These are phyloP conservation scores for Dactylorhiza incarnata DNA, from an alignment of 106 monocot genomes.

Conservation along the genomic window DNA sequence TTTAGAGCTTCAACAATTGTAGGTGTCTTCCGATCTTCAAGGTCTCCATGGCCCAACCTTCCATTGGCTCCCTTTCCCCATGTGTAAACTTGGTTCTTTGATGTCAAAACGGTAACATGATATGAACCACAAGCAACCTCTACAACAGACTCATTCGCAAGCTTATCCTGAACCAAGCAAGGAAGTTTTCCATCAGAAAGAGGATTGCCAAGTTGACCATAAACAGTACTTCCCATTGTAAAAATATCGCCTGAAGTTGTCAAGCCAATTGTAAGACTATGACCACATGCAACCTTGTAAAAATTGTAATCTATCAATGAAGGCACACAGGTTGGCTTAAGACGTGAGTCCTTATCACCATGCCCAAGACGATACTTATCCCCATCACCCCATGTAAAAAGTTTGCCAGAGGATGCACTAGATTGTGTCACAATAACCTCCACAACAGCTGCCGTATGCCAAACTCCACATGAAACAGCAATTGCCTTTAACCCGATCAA, in stretches of 20 bases:
- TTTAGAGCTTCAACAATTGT: slow-evolving; percentile 87
- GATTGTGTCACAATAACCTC: slow-evolving; percentile 87
- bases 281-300: slow-evolving; percentile 80
- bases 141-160: slow-evolving; percentile 45
- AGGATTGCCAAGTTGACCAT: slow-evolving; percentile 92
- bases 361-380: slow-evolving; percentile 93
- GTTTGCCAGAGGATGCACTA: slow-evolving; percentile 73
- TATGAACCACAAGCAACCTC: slow-evolving; percentile 89
- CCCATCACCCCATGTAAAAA: slow-evolving; percentile 98
- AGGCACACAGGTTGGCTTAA: slow-evolving; percentile 88
- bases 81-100: slow-evolving; percentile 67
- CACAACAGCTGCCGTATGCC: slow-evolving; percentile 91
- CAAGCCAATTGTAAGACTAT: slow-evolving; percentile 81
- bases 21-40: slow-evolving; percentile 81
- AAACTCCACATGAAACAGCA: slow-evolving; percentile 88
- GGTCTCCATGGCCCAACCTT: slow-evolving; percentile 87
- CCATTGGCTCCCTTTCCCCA: slow-evolving; percentile 98
- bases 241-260: slow-evolving; percentile 77
- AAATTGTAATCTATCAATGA: slow-evolving; percentile 91
- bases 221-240: slow-evolving; percentile 84
- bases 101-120: slow-evolving; percentile 79
- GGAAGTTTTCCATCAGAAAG: slow-evolving; percentile 81
- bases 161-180: slow-evolving; percentile 73
- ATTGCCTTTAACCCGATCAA: slow-evolving; percentile 86
- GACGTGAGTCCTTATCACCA: slow-evolving; percentile 70